phyloP scores from a whole-genome alignment of 371 early-diverging fungal species.

The Zychaea mexicana region DNA sequence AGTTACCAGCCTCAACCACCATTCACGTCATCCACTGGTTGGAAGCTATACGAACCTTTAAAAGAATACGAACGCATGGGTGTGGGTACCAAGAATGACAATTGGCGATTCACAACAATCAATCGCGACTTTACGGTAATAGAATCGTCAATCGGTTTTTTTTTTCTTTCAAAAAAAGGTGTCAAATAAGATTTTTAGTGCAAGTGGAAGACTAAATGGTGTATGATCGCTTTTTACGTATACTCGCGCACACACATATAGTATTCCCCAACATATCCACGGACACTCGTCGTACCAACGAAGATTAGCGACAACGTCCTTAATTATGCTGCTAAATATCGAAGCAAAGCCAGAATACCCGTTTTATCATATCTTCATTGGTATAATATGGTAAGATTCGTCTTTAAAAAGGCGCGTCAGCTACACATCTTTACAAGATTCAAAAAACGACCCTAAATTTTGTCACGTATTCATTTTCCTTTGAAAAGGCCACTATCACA shows the following conservation, averaged over 20 bases:
- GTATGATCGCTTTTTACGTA: no score
- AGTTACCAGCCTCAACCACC: constrained; percentile 62
- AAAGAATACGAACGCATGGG: constrained; percentile 89
- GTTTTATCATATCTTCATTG: constrained; percentile 87
- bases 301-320: constrained; percentile 90
- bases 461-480: neutral
- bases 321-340: constrained; percentile 87
- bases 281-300: constrained; percentile 80
- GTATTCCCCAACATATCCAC: constrained; percentile 92
- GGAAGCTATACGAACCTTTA: constrained; percentile 79
- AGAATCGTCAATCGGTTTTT: neutral
- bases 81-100: constrained; percentile 62
- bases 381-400: constrained; percentile 71
- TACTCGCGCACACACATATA: no score
- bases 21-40: constrained; percentile 55
- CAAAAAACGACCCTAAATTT: neutral
- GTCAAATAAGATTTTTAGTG: neutral
- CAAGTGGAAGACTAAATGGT: neutral
- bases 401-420: no score
- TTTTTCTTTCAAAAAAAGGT: no score
- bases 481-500: constrained; percentile 80
- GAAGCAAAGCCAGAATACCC: constrained; percentile 91
- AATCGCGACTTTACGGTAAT: constrained; percentile 78
- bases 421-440: neutral
- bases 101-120: constrained; percentile 80